These are phyloP conservation scores for Agrocybe chaxingu DNA, from an alignment of 768 basidiomycete species.

Conservation along the genomic window DNA sequence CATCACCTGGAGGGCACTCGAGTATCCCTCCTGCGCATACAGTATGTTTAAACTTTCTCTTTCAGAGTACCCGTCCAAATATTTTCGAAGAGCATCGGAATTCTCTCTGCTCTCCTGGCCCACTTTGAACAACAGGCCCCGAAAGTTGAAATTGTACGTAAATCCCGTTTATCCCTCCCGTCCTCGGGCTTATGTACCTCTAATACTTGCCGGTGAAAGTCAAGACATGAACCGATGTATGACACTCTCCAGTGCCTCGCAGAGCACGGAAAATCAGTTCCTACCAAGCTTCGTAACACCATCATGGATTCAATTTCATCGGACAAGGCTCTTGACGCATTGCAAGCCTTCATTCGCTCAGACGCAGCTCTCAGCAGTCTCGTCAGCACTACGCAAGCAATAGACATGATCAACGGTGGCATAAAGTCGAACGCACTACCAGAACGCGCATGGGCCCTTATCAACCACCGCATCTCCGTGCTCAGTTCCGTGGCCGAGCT, in stretches of 20 bases:
- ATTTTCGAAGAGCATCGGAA: constrained; percentile 65
- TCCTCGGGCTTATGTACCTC: background rate
- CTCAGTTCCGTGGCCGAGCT: constrained; percentile 38
- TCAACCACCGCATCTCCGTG: constrained; percentile 71
- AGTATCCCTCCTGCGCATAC: constrained; percentile 83
- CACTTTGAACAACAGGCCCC: constrained; percentile 67
- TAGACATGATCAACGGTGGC: constrained; percentile 64
- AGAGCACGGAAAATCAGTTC: constrained; percentile 54
- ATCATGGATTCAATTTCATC: constrained; percentile 47
- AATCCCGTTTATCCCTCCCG: background rate
- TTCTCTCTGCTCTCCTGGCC: constrained; percentile 68
- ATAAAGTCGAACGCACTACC: constrained; percentile 80
- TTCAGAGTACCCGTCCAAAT: background rate
- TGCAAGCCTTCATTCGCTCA: constrained; percentile 45
- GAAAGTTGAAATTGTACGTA: constrained; percentile 43
- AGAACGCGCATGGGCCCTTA: constrained; percentile 63
- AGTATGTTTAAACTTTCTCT: constrained; percentile 29
- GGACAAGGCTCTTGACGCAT: constrained; percentile 45
- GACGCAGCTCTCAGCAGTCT: constrained; percentile 40
- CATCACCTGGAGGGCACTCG: constrained; percentile 79
- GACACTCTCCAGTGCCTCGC: constrained; percentile 62
- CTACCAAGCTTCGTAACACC: constrained; percentile 40
- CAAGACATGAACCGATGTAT: constrained; percentile 57
- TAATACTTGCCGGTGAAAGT: constrained; percentile 25
- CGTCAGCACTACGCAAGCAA: constrained; percentile 73